Evolutionary conservation across 2,329 filamentous ascomycete genomes (phyloP).

Genomic region (Hymenoscyphus salicellus): DNA sequence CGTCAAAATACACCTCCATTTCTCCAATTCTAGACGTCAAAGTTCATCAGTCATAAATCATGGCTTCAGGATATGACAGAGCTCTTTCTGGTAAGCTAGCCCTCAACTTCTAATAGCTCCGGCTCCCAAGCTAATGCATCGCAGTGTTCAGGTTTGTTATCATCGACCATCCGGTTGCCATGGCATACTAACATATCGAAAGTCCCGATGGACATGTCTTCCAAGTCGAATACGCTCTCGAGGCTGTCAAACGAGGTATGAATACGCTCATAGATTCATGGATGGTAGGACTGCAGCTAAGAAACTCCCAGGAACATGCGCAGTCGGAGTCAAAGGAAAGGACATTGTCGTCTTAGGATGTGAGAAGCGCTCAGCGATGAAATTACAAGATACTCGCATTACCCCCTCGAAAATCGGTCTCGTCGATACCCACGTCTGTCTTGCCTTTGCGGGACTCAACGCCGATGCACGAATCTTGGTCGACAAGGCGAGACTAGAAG

Average conservation of each 20-base stretch:
- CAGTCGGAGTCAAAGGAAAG: conserved; percentile 91
- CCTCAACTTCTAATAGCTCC: conserved; percentile 35
- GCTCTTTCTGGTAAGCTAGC: conserved; percentile 84
- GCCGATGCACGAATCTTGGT: conserved; percentile 96
- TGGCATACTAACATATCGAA: conserved; percentile 43
- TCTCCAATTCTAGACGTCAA: conserved; percentile 1
- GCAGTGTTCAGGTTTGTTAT: conserved; percentile 75
- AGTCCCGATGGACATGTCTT: conserved; percentile 99
- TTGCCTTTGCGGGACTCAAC: conserved; percentile 95
- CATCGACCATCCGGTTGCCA: conserved; percentile 4
- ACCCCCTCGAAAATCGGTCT: conserved; percentile 98
- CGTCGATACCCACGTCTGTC: conserved; percentile 91
- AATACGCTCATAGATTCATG: conserved; percentile 13
- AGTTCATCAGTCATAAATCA: conserved; percentile 40
- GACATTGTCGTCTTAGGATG: conserved; percentile 95
- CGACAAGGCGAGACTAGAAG: conserved; percentile 96
- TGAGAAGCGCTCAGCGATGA: conserved; percentile 98
- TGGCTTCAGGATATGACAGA: conserved; percentile 98
- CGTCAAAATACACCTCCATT: conserved; percentile 12
- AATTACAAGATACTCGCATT: conserved; percentile 98
- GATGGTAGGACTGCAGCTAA: conserved; percentile 22
- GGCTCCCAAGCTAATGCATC: conserved; percentile 42
- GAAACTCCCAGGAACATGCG: conserved; percentile 73
- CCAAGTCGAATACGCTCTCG: conserved; percentile 98
- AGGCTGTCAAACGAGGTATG: conserved; percentile 95